Evolutionary conservation across 805 yeast species (phyloP), one percentile per base, ranked within the genome.

Genomic region (Suhomyces vadensis): DNA sequence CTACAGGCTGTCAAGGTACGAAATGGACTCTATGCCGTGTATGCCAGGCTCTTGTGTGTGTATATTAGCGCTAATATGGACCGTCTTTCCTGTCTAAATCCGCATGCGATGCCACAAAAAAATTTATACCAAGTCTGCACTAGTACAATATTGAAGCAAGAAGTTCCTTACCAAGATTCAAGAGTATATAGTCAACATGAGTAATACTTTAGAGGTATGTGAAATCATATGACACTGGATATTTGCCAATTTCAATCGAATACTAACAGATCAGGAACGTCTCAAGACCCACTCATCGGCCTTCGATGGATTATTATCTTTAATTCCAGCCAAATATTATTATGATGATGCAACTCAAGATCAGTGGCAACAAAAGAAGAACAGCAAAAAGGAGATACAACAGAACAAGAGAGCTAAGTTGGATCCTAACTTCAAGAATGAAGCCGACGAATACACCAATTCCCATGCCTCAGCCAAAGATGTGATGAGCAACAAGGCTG

Each of bases 291-390:
- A 85, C 59, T 82, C 94, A 10, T 71, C 81, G 41, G 89, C 97
- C 3, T 92, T 92, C 63, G 88, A 87, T 60, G 96, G 97, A 19
- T 71, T 92, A 41, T 72, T 92, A 47, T 88, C 97, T 16, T 71
- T 92, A 63, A 91, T 92, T 46, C 97, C 98, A 3, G 96, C 97
- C 2, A 89, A 90, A 60, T 90, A 85, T 59, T 92, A 92, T 63
- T 90, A 87, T 61, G 97, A 91, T 63, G 96, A 87, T 31, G 92
- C 87, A 46, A 84, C 92, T 2, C 82, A 85, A 55, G 83, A 84
- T 41, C 97, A 92, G 66, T 91, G 97, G 97, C 83, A 84, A 55
- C 85, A 83, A 55, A 87, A 82, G 69, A 88, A 89, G 71, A 79
- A 83, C 65, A 65, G 81, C 23, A 86, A 85, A 54, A 79, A 75